Evolutionary conservation across 73 alveolate genomes (phyloP).

Genomic region (Paramecium octaurelia): DNA sequence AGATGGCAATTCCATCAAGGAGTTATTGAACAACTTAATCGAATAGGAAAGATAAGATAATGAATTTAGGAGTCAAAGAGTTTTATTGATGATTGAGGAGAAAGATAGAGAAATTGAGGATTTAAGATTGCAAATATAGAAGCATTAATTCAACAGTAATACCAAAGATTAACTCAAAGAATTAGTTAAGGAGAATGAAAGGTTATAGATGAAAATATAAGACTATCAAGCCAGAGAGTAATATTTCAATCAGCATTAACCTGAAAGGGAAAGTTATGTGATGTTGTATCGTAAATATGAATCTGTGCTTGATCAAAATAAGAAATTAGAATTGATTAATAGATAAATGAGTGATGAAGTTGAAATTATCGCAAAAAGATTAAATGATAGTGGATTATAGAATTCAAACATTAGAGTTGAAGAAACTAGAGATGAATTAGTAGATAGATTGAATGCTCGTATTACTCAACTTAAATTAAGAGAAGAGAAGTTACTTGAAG

Average conservation of each 20-base stretch:
- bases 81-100: conserved; percentile 16
- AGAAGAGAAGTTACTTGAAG: conserved; percentile 26
- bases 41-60: conserved; percentile 10
- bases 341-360: conserved; percentile 11
- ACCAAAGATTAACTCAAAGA: background rate
- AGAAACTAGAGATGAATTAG: conserved; percentile 27
- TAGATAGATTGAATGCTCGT: conserved; percentile 12
- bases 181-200: background rate
- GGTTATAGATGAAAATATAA: background rate
- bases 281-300: conserved; percentile 32
- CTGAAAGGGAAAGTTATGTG: conserved; percentile 2
- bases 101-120: conserved; percentile 21
- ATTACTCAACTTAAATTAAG: background rate
- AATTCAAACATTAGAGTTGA: background rate
- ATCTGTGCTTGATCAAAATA: background rate
- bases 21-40: background rate
- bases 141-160: background rate
- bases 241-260: background rate
- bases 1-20: background rate
- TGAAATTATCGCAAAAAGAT: background rate
- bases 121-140: background rate
- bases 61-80: conserved; percentile 46
- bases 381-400: conserved; percentile 33
- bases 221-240: conserved; percentile 3
- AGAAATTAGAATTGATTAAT: background rate